Base-by-base conservation (phyloP, 768 basidiomycete species). In the Amanita pseudoporphyria region DNA sequence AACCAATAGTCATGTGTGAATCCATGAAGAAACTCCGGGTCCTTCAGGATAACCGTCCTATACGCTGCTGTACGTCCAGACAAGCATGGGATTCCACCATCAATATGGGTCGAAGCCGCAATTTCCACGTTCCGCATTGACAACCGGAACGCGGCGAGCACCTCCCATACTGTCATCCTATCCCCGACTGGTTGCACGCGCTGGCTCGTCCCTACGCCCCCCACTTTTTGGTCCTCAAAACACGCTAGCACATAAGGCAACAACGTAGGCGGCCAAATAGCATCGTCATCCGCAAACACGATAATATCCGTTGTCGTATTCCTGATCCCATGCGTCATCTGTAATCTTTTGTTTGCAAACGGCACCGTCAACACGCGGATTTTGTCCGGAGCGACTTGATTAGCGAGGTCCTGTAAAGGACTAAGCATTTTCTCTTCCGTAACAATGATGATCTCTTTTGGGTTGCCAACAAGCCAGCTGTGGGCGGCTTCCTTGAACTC, bases 51-150 rank as follows among this genome's bases (percentile, higher is more conserved):
- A 64, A 94, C 81, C 6, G 90, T 94, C 50, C 93, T 80, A 66
- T 95, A 94, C 0, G 92, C 91, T 1, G 92, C 92, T 9, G 93
- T 97, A 36, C 93, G 81, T 19, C 92, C 92, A 1, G 89, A 93
- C 9, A 97, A 72, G 71, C 92, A 95, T 1, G 90, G 89, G 26
- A 94, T 71, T 12, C 92, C 91, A 43, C 91, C 92, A 60, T 95
- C 93, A 54, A 94, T 92, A 67, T 95, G 91, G 0, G 89, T 92
- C 14, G 87, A 85, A 12, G 82, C 77, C 6, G 88, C 69, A 52
- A 94, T 94, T 64, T 95, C 93, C 64, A 95, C 90, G 65, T 95
- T 96, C 13, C 93, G 83, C 62, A 95, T 94, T 16, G 88, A 84
- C 41, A 95, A 76, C 38, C 91, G 83, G 67, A 94, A 93, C 2